Conservation (phyloP, 2,329 filamentous ascomycete genomes). For the Cryphonectria carpinicola region DNA sequence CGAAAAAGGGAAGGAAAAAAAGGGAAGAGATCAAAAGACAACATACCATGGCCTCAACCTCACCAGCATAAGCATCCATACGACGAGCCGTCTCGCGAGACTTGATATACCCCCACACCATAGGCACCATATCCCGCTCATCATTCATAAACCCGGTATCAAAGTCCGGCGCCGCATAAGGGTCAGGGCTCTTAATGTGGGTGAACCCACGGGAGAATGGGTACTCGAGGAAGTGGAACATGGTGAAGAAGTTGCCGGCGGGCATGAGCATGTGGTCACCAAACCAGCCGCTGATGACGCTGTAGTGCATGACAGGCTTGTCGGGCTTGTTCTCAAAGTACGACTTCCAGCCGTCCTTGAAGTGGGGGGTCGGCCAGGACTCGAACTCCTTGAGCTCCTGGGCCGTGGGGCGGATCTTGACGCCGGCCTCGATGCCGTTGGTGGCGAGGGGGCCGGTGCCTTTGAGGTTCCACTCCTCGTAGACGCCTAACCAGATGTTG, state of each 20-base stretch:
- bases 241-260: conserved; percentile 79
- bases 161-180: conserved; percentile 77
- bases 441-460: conserved; percentile 78
- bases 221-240: conserved; percentile 82
- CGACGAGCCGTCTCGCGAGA: conserved; percentile 77
- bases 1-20: too few species aligned
- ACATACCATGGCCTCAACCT: conserved; percentile 60
- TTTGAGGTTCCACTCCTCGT: conserved; percentile 77
- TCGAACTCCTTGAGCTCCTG: conserved; percentile 71
- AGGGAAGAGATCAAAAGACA: fast-evolving
- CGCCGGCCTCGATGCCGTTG: conserved; percentile 79
- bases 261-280: conserved; percentile 68
- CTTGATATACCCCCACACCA: conserved; percentile 86
- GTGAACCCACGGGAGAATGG: conserved; percentile 75
- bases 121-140: conserved; percentile 80
- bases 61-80: conserved; percentile 78
- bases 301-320: conserved; percentile 88
- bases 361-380: conserved; percentile 74
- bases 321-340: conserved; percentile 86
- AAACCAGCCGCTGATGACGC: conserved; percentile 71
- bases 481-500: conserved; percentile 53
- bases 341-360: conserved; percentile 75
- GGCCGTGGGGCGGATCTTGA: conserved; percentile 74
- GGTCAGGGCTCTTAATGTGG: conserved; percentile 71
- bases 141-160: conserved; percentile 86